Base-by-base conservation (phyloP, 129 eudicot species). In the Saposhnikovia divaricata region DNA sequence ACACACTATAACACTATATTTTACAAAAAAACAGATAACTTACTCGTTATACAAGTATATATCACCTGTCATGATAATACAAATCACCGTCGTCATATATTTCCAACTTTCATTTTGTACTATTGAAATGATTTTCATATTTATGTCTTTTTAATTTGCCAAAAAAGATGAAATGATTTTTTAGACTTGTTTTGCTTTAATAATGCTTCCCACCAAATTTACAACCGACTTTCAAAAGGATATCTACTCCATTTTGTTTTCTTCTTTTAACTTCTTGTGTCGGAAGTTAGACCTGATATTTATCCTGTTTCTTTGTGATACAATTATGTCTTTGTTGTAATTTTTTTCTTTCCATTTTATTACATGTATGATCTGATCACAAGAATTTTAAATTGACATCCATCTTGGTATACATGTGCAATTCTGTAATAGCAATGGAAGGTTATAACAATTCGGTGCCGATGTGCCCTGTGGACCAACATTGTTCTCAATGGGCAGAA, bases 401-500 rank as follows among this genome's bases (percentile, higher is more conserved):
- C 31, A 27, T 45, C 12, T 46, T 6, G 31, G 57, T 46, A 10
- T 25, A 13, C 61, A 45, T 73, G 81, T 44, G 40, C 11, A 85
- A 79, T 51, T 75, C 68, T 48, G 51, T 81, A 77, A 61, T 70
- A 69, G 77, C 76, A 43, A 88, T 88, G 92, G 89, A 77, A 73
- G 69, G 81, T 44, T 82, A 82, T 23, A 66, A 75, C 82, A 90
- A 81, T 76, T 53, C 83, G 55, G 25, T 82, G 74, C 84, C 81
- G 63, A 50, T 77, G 38, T 89, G 93, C 82, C 88, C 91, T 15
- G 82, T 75, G 28, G 85, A 86, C 77, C 82, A 79, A 80, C 85
- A 83, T 45, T 89, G 96, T 70, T 87, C 84, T 28, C 70, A 80
- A 73, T 89, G 92, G 97, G 97, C 90, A n/a, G 83, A 79, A 65